These are phyloP conservation scores for Daldinia sp. DNA, from an alignment of 2,329 filamentous ascomycete species.

Conservation along the genomic window DNA sequence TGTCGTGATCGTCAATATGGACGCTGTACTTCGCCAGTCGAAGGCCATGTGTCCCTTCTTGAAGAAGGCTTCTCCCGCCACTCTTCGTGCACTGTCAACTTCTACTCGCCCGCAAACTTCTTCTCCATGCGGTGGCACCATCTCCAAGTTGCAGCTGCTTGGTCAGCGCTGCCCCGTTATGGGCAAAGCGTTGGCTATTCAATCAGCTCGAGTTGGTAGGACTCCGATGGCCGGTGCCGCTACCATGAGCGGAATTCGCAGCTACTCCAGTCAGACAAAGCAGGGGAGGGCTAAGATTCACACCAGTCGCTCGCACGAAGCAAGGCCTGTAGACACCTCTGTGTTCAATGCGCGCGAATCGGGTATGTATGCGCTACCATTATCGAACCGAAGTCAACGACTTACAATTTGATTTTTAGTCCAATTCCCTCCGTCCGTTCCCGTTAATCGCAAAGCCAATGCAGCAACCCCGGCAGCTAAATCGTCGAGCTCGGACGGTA, in stretches of 20 bases:
- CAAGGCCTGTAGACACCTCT: constrained; percentile 77
- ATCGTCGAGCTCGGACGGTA: constrained; percentile 56
- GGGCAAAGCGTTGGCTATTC: constrained; percentile 95
- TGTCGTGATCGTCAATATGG: constrained; percentile 71
- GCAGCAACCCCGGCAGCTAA: constrained; percentile 46
- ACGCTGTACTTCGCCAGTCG: constrained; percentile 93
- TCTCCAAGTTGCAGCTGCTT: constrained; percentile 95
- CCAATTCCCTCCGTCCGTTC: constrained; percentile 53
- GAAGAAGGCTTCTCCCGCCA: constrained; percentile 91
- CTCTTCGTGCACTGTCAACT: constrained; percentile 88
- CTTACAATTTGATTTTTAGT: constrained; percentile 49
- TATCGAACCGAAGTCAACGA: background rate
- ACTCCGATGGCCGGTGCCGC: constrained; percentile 56
- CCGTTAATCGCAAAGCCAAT: constrained; percentile 49
- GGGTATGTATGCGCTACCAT: constrained; percentile 53
- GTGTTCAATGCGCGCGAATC: constrained; percentile 63
- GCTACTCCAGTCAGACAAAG: constrained; percentile 64
- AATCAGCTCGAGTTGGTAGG: constrained; percentile 70
- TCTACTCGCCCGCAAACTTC: constrained; percentile 74
- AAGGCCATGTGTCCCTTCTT: constrained; percentile 98
- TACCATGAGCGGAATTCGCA: constrained; percentile 63
- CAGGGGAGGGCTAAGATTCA: constrained; percentile 80
- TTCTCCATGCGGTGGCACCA: constrained; percentile 87
- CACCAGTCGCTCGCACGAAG: constrained; percentile 81
- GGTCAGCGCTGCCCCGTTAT: constrained; percentile 97